phyloP scores from a whole-genome alignment of 2,329 filamentous ascomycete species.

The Calycina herbarum region DNA sequence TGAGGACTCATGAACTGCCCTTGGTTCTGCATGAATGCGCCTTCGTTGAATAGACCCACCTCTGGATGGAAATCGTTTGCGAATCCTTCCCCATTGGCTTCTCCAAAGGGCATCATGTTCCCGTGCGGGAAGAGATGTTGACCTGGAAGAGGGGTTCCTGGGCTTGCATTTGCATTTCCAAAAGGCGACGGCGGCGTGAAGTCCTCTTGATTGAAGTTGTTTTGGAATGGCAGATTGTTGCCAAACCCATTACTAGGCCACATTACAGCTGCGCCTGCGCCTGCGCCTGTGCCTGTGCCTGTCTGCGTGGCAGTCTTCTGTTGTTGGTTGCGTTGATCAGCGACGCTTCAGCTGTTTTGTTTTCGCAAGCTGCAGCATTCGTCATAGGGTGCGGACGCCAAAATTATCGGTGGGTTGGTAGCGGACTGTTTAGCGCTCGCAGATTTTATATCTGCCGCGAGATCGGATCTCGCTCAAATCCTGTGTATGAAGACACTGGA shows the following conservation, averaged over 20 bases:
- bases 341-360: neutral
- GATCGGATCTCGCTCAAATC: neutral
- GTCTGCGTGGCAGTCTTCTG: neutral
- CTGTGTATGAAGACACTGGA: constrained; percentile 1
- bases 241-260: constrained; percentile 34
- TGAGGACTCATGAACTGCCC: constrained; percentile 23
- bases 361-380: neutral
- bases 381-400: neutral
- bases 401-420: neutral
- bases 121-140: constrained; percentile 26
- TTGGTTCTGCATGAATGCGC: constrained; percentile 28
- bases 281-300: neutral
- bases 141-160: constrained; percentile 13
- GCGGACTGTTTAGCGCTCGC: neutral
- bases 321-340: neutral
- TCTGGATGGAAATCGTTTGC: constrained; percentile 28
- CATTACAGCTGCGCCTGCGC: constrained; percentile 22
- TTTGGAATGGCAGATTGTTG: constrained; percentile 28
- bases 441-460: neutral
- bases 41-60: constrained; percentile 27
- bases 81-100: constrained; percentile 21
- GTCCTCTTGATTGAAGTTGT: constrained; percentile 32
- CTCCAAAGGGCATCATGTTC: constrained; percentile 25
- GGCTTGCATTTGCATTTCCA: constrained; percentile 9
- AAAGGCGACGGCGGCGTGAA: constrained; percentile 20